These are phyloP conservation scores for Schwanniomyces sp. DNA, from an alignment of 805 yeast species.

Conservation along the genomic window DNA sequence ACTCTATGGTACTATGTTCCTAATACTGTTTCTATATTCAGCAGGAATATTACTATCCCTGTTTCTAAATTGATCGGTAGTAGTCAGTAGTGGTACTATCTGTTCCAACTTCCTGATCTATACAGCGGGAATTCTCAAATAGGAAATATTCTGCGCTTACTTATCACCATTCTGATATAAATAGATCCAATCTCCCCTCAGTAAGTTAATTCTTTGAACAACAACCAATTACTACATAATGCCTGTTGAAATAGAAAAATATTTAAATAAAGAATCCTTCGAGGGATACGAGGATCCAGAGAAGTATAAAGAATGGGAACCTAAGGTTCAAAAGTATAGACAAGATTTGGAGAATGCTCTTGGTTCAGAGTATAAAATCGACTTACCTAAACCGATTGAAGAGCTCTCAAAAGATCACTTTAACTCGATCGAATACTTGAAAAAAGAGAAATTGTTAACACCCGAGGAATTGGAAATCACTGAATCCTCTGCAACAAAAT, in stretches of 20 bases:
- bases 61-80: no score
- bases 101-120: background rate
- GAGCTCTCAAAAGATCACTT: constrained; percentile 30
- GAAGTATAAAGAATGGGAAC: constrained; percentile 43
- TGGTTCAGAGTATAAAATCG: constrained; percentile 27
- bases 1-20: no score
- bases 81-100: background rate
- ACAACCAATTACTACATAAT: background rate
- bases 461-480: constrained; percentile 37
- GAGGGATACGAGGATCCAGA: constrained; percentile 40
- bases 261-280: constrained; percentile 31
- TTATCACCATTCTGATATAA: background rate
- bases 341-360: constrained; percentile 28
- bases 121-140: background rate
- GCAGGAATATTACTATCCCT: no score
- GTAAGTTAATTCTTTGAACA: background rate
- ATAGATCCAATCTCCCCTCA: background rate
- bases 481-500: constrained; percentile 28
- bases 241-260: constrained; percentile 16
- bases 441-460: constrained; percentile 33
- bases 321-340: constrained; percentile 44
- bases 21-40: no score
- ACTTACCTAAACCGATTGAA: constrained; percentile 33
- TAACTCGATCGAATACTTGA: constrained; percentile 36
- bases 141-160: constrained; percentile 1